These are phyloP conservation scores for Onygena corvina DNA, from an alignment of 2,329 filamentous ascomycete species.

Conservation along the genomic window DNA sequence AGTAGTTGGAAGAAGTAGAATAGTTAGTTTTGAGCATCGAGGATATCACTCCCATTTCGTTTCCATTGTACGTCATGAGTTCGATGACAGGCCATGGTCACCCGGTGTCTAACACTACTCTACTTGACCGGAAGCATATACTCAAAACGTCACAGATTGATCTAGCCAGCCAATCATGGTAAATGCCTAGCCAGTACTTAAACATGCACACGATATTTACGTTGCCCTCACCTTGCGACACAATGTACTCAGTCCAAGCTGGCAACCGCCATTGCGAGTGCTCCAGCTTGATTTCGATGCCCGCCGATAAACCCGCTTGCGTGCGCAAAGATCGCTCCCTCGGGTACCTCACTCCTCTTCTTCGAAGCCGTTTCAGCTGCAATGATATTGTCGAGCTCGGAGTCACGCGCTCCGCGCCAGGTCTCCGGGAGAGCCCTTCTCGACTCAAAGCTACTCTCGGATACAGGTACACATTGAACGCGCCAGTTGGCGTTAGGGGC, in stretches of 20 bases:
- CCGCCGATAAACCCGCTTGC: constrained; percentile 93
- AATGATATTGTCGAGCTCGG: constrained; percentile 57
- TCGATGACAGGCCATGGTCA: no score
- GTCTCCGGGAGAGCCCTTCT: constrained; percentile 79
- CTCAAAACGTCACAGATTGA: no score
- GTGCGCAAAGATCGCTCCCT: constrained; percentile 77
- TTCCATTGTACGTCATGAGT: no score
- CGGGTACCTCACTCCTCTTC: constrained; percentile 29
- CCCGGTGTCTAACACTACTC: no score
- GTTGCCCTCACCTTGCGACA: no score
- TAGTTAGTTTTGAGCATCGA: neutral
- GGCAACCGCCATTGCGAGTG: constrained; percentile 60
- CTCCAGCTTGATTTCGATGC: constrained; percentile 82
- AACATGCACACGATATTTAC: no score
- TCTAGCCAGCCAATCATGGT: no score
- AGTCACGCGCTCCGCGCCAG: constrained; percentile 85
- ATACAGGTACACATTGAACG: constrained; percentile 78
- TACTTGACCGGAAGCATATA: no score
- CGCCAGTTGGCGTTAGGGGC: constrained; percentile 74
- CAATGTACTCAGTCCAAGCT: constrained; percentile 29
- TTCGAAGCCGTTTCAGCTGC: constrained; percentile 29
- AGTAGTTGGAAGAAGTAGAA: neutral
- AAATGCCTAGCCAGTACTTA: no score
- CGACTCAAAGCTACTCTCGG: constrained; percentile 78
- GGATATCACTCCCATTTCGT: no score